Base-by-base conservation (phyloP, 805 yeast species). In the Yarrowia sp. region DNA sequence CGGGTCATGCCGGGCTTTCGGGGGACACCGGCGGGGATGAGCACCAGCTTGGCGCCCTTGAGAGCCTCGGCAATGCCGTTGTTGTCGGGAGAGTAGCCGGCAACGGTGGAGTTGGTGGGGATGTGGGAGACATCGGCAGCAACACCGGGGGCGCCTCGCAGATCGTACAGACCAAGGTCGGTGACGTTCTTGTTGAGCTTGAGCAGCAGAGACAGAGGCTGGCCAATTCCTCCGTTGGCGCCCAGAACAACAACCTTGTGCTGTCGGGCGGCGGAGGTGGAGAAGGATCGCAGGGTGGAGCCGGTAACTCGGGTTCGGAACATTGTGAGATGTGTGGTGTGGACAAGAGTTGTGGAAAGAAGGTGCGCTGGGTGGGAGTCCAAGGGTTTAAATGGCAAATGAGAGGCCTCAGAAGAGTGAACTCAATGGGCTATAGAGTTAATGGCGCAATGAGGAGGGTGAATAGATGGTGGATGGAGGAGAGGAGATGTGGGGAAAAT, bases 1-100 rank as follows among this genome's bases (percentile, higher is more conserved):
- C 97, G 87, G 70, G 96, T 89, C 97, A 91, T 91, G 69, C 97
- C 97, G 50, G 97, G 97, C 82, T 91, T 91, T 82, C 97, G 88
- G 75, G 97, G 97, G 49, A 91, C 89, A 71, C 97, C 97, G 43
- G 97, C 97, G 58, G 97, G 97, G 74, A 93, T 91, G 70, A 93
- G 86, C 67, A 93, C 93, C 70, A 93, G 88, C 75, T 92, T 96
- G 66, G 97, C 86, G 63, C 88, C 92, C 66, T 84, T 81, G 74
- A 93, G 82, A 19, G 97, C 97, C 69, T 81, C 82, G 70, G 84
- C 82, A 72, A 92, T 82, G 42, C 90, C 90, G 65, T 85, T 85
- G 71, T 88, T 86, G 66, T 79, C 82, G 63, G 94, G 91, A 74
- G 87, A 84, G 78, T 80, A 86, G 8, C 90, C 85, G 58, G 83